A percentile compares a stretch with the other conserved stretches of the same genome.
Evolutionary conservation across 148 eudicot genomes (phyloP).

Genomic region (Linanthus parryae): DNA sequence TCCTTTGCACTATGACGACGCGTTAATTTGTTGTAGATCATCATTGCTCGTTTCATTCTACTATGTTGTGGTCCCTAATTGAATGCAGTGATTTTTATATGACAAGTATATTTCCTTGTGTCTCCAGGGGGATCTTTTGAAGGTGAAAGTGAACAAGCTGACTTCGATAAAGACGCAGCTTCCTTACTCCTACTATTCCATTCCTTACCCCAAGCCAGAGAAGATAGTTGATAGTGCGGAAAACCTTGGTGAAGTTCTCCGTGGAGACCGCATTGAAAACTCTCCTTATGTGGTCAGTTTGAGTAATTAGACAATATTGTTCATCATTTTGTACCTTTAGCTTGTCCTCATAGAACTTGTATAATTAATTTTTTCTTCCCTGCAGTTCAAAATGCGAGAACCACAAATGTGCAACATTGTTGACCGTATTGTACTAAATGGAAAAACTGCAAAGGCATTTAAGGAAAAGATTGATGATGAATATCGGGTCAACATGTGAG

Average conservation of each 20-base stretch:
- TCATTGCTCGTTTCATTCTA: too few species aligned
- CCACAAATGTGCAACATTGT: conserved; percentile 38
- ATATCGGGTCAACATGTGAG: conserved; percentile 45
- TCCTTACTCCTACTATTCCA: conserved; percentile 40
- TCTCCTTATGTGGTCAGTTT: conserved; percentile 37
- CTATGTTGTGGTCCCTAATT: too few species aligned
- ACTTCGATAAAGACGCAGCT: conserved; percentile 44
- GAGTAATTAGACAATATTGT: neutral
- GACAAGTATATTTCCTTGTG: conserved; percentile 1
- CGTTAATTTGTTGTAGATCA: too few species aligned
- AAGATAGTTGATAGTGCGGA: conserved; percentile 44
- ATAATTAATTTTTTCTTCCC: conserved; percentile 1
- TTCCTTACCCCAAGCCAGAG: conserved; percentile 36
- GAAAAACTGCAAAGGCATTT: conserved; percentile 30
- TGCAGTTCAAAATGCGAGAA: conserved; percentile 44
- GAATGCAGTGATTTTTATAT: too few species aligned
- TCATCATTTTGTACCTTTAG: neutral
- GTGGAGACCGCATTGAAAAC: conserved; percentile 49
- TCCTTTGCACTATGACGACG: too few species aligned
- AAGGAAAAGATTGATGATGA: conserved; percentile 41
- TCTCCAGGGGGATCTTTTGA: conserved; percentile 36
- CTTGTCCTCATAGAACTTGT: neutral
- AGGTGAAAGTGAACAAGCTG: conserved; percentile 49
- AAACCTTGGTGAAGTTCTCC: conserved; percentile 51
- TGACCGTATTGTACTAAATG: conserved; percentile 26